Evolutionary conservation across 257 asterid genomes (phyloP).

Genomic region (Ocimum tenuiflorum): DNA sequence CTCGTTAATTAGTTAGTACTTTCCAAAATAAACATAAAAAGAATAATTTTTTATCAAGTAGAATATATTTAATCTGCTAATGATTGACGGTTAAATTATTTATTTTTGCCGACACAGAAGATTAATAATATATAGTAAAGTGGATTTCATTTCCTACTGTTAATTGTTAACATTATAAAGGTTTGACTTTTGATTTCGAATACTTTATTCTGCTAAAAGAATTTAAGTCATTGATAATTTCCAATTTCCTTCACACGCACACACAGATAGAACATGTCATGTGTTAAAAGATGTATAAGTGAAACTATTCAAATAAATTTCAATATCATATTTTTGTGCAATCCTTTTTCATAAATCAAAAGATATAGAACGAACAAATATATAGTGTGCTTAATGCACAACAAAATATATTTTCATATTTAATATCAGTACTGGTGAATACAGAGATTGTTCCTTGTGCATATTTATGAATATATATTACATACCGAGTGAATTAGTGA

Average conservation of each 20-base stretch:
- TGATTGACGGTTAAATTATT: not conserved
- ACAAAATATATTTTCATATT: no score
- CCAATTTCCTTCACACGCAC: not conserved
- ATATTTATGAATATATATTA: no score
- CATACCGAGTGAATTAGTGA: no score
- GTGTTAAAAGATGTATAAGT: no score
- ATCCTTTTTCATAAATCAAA: no score
- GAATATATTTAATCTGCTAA: not conserved
- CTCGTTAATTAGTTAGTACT: not conserved
- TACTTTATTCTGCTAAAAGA: not conserved
- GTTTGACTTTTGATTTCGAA: conserved; percentile 9
- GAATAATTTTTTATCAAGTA: not conserved
- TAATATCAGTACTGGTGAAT: no score
- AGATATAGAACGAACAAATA: no score
- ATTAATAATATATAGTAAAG: not conserved
- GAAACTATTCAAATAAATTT: no score
- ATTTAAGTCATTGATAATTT: not conserved
- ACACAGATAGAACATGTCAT: no score
- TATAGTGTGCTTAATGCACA: no score
- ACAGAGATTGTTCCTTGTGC: no score
- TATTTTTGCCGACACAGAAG: conserved; percentile 21
- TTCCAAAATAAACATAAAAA: not conserved
- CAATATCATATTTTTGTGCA: no score
- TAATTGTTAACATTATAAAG: conserved; percentile 1
- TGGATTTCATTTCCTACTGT: not conserved